Conservation (phyloP, 2,329 filamentous ascomycete genomes). For the Chaetothyriales sp. region DNA sequence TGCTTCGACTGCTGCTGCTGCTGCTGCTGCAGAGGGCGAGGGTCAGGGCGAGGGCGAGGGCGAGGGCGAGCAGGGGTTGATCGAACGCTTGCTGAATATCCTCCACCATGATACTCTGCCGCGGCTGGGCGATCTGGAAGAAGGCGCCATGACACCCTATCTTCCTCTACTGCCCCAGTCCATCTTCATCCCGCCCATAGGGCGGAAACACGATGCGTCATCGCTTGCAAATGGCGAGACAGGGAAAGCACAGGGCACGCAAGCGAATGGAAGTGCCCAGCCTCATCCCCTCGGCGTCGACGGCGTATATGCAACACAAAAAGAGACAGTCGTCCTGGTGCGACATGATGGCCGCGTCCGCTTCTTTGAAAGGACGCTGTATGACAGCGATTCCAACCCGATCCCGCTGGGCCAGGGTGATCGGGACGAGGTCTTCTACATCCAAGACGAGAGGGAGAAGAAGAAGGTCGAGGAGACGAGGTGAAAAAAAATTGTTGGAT, state of each 20-base stretch:
- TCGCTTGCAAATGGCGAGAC: conserved; percentile 20
- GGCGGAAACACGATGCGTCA: conserved; percentile 27
- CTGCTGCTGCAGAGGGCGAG: conserved; percentile 19
- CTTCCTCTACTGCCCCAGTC: conserved; percentile 42
- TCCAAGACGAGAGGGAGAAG: not conserved
- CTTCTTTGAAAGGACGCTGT: conserved; percentile 49
- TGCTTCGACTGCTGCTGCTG: conserved; percentile 3
- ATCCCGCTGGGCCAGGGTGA: conserved; percentile 35
- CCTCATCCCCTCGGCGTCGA: conserved; percentile 24
- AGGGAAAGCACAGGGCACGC: conserved; percentile 18
- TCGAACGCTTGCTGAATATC: conserved; percentile 37
- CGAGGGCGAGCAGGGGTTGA: conserved; percentile 34
- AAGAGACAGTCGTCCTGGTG: conserved; percentile 47
- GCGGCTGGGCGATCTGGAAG: conserved; percentile 20
- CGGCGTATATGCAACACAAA: conserved; percentile 48
- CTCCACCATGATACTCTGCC: conserved; percentile 43
- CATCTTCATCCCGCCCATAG: conserved; percentile 45
- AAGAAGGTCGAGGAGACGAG: not conserved
- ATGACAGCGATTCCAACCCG: conserved; percentile 36
- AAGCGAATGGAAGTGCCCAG: conserved; percentile 7
- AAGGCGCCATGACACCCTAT: conserved; percentile 39
- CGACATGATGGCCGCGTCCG: conserved; percentile 39
- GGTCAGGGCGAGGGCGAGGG: too few species aligned
- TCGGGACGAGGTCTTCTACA: conserved; percentile 28
- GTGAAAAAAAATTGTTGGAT: not conserved